Base-by-base conservation (phyloP, 202 grass and related monocot species). In the Carex sylvatica region DNA sequence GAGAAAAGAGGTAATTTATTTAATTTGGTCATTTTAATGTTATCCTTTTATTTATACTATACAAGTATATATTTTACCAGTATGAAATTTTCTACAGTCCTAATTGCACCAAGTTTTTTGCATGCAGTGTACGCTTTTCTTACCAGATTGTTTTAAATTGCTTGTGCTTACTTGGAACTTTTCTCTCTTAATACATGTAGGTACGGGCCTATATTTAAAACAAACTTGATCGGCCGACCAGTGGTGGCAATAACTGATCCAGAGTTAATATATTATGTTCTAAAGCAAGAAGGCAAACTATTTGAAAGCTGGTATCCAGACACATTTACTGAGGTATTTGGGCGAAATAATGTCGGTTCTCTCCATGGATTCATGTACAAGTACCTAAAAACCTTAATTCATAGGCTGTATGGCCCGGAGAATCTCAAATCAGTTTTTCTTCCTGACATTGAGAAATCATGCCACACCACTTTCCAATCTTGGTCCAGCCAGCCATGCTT, bases 301-400 rank as follows among this genome's bases (percentile, higher is more conserved):
- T 93, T 97, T 77, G 84, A 97, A 87, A 97, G 93, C 87, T 97
- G 91, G 83, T 97, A 93, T 86, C 93, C 93, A 67, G 89, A 93
- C 42, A 88, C 93, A 76, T 97, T 97, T 79, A 97, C 93, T 54
- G 87, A 97, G 84, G 88, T 97, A 69, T 97, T 97, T 31, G 93
- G 93, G 58, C 85, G 87, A 36, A 83, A 89, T 47, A 93, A 97
- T 80, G 89, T 97, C 49, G 87, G 91, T 16, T 97, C 93, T 15
- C 81, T 93, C 11, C 91, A 93, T 86, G 93, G 93, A 22, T 90
- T 97, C 74, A 85, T 97, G 89, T 93, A 97, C 91, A 97, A 97
- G 84, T 97, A 97, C 86, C 86, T 97, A 68, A 97, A 89, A 81
- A 92, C 83, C 6, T 85, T 97, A 18, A 90, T 97, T 83, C 89